These are phyloP conservation scores for Ligustrum vulgare DNA, from an alignment of 257 asterid genomes.

Conservation along the genomic window DNA sequence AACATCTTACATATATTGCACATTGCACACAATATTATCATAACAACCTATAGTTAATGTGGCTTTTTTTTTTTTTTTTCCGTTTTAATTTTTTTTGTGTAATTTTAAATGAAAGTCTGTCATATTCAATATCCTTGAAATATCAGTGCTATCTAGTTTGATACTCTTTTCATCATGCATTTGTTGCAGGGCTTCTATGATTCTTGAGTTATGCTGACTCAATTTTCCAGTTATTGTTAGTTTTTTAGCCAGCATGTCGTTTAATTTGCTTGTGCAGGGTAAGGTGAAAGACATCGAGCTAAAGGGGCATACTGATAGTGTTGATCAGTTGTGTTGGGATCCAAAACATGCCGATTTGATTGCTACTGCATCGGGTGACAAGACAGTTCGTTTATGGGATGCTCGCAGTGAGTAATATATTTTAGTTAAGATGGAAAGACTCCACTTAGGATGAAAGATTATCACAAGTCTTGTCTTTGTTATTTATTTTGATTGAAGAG, in stretches of 20 bases:
- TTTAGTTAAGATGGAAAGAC: slow-evolving; percentile 5
- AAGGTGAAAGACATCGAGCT: slow-evolving; percentile 90
- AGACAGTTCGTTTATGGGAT: slow-evolving; percentile 98
- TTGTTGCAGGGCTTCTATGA: slow-evolving; percentile 3
- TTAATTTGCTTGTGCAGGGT: slow-evolving; percentile 47
- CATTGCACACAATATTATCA: not conserved
- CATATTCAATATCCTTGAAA: not conserved
- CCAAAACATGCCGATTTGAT: slow-evolving; percentile 95
- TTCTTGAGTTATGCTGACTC: not conserved
- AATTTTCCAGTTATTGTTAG: too few relatives aligned
- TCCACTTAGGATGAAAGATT: not conserved
- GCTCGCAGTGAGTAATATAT: slow-evolving; percentile 78
- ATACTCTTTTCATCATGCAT: not conserved
- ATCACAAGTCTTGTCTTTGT: not conserved
- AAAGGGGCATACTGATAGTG: slow-evolving; percentile 95
- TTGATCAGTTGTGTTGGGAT: slow-evolving; percentile 99
- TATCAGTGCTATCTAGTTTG: not conserved
- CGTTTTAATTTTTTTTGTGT: not conserved
- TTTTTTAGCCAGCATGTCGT: slow-evolving; percentile 2
- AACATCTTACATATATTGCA: not conserved
- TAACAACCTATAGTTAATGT: not conserved
- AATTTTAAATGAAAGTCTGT: not conserved
- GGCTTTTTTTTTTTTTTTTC: not conserved
- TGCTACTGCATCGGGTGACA: slow-evolving; percentile 99
- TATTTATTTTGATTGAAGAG: not conserved